Evolutionary conservation across 2,329 filamentous ascomycete genomes (phyloP), one percentile per base, ranked within the genome.

Genomic region (Pseudopyrenochaeta lycopersici): DNA sequence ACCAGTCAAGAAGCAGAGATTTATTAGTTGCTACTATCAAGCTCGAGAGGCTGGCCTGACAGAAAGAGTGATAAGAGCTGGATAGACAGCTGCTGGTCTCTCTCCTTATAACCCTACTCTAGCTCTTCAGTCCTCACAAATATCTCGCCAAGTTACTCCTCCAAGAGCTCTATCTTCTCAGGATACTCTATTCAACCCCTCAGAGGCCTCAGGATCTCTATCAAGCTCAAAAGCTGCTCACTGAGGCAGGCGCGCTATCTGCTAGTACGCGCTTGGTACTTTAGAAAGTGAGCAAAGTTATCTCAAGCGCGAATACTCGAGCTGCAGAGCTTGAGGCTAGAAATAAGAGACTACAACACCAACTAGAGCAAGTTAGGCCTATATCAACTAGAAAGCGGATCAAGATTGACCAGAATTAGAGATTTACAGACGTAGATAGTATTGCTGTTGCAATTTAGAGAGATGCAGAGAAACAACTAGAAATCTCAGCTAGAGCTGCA

Each of bases 1-100:
- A 30, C 45, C 43, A 35, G 21, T 63, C 29, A 60, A 63, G 35
- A 60, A 63, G 35, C 40, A 62, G 40, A 48, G 44, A 11, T 62
- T 62, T 60, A 54, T 62, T 20, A 45, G 14, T n/a, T 53, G 23
- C 27, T 62, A 64, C 38, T 31, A 55, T 14, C 15, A 43, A 10
- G 58, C 55, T 38, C 38, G 48, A 44, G 46, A 56, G 23, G 23
- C 49, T 35, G 57, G 35, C n/a, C 20, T 63, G 4, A 54, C 49
- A 32, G 40, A 53, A 21, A n/a, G 40, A 29, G 47, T 58, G 14
- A 58, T 58, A 39, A 29, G 42, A 36, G 54, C 51, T 51, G 53
- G 59, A 2, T 62, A 41, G 59, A 21, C 15, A 14, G 45, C 52
- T 51, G 21, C 59, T 36, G 46, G 60, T n/a, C 15, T 61, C 18